These are phyloP conservation scores for Aegilops bicornis DNA, from an alignment of 176 grass and related monocot species.

Conservation along the genomic window DNA sequence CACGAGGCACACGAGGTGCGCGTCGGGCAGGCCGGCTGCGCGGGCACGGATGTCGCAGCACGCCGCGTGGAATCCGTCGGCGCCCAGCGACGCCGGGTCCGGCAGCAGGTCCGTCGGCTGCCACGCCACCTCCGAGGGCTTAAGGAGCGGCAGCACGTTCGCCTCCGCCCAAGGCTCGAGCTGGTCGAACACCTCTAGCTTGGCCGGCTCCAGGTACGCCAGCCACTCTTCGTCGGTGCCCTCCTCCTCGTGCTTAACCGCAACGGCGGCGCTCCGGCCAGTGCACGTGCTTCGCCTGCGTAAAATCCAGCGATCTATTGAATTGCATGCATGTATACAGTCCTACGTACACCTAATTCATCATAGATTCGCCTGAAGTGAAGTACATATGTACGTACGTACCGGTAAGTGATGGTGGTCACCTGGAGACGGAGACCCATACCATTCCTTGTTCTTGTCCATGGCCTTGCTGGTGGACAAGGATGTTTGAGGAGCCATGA, in stretches of 20 bases:
- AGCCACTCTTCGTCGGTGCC: background rate
- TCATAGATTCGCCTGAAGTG: too few species aligned
- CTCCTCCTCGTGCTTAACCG: constrained; percentile 31
- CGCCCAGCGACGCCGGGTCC: background rate
- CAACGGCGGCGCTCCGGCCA: background rate
- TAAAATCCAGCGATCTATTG: too few species aligned
- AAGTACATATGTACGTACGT: background rate
- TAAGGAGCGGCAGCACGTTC: background rate
- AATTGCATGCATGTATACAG: too few species aligned
- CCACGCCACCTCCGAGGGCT: background rate
- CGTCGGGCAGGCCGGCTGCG: background rate
- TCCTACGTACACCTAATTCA: too few species aligned
- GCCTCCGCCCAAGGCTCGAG: background rate
- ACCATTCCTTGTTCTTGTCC: background rate
- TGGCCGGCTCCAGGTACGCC: background rate
- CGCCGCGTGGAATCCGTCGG: background rate
- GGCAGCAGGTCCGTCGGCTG: background rate
- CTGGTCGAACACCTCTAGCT: background rate
- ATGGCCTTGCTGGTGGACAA: background rate
- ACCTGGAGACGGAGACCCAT: background rate
- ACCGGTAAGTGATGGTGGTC: background rate
- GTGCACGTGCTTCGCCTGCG: background rate
- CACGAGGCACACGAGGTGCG: background rate
- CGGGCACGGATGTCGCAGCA: background rate
- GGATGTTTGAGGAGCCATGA: too few species aligned